phyloP scores from a whole-genome alignment of 257 asterid species.

The Capsicum rhomboideum region DNA sequence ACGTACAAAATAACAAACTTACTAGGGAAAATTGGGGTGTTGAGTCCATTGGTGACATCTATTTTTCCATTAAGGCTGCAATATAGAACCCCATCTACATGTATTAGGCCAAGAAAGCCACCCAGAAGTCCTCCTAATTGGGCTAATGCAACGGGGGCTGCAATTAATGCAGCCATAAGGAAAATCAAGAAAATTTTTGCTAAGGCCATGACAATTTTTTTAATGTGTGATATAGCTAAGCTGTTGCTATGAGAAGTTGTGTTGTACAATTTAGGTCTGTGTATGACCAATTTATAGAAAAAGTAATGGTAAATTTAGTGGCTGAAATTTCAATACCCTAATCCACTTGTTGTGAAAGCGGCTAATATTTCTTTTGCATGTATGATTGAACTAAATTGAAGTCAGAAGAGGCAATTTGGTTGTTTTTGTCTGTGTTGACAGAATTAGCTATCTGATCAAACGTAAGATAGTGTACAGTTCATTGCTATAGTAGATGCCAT shows the following conservation, averaged over 20 bases:
- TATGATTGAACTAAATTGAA: too few relatives aligned
- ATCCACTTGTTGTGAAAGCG: too few relatives aligned
- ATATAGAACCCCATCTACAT: conserved; percentile 32
- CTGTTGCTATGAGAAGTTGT: neutral
- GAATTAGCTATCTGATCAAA: neutral
- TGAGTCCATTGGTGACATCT: conserved; percentile 9
- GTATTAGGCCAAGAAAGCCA: conserved; percentile 7
- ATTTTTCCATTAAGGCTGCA: conserved; percentile 31
- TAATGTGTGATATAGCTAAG: neutral
- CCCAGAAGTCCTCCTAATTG: conserved; percentile 23
- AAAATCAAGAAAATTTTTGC: conserved; percentile 4
- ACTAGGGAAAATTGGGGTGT: conserved; percentile 40
- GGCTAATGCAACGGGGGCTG: conserved; percentile 30
- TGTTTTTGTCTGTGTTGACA: conserved; percentile 1
- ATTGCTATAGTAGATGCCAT: conserved; percentile 9
- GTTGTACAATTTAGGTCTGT: neutral
- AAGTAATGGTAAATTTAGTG: neutral
- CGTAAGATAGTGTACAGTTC: neutral
- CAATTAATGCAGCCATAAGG: conserved; percentile 15
- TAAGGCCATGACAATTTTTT: conserved; percentile 10
- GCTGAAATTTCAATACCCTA: too few relatives aligned
- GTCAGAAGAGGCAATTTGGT: too few relatives aligned
- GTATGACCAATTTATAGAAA: conserved; percentile 21
- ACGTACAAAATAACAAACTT: neutral
- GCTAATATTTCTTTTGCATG: too few relatives aligned